phyloP scores from a whole-genome alignment of 169 alveolate genomes.

The Plasmodium gallinaceum region DNA sequence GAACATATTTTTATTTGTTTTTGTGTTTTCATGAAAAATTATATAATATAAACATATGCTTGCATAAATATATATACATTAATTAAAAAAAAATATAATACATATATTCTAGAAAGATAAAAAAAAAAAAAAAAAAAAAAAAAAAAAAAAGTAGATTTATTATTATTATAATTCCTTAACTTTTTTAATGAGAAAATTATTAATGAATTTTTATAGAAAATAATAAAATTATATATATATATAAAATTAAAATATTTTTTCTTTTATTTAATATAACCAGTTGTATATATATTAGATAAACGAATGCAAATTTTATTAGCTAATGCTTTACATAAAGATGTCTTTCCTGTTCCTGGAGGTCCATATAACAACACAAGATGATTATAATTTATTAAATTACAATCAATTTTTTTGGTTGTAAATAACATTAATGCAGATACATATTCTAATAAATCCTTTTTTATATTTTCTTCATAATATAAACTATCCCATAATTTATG shows the following conservation, averaged over 20 bases:
- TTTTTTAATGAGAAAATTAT: too few species aligned
- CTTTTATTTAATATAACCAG: constrained; percentile 21
- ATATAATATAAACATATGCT: too few species aligned
- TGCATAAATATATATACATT: not conserved
- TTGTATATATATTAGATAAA: constrained; percentile 50
- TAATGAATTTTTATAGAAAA: not conserved
- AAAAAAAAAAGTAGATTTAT: too few species aligned
- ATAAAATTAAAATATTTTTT: not conserved
- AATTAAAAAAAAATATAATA: not conserved
- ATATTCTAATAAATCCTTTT: constrained; percentile 83
- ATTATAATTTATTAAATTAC: constrained; percentile 85
- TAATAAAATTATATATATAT: constrained; percentile 13
- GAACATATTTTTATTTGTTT: not conserved
- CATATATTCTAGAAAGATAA: not conserved
- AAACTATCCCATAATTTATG: constrained; percentile 88
- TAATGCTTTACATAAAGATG: constrained; percentile 81
- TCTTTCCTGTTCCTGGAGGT: constrained; percentile 88
- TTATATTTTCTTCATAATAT: constrained; percentile 82
- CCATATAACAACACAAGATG: constrained; percentile 86
- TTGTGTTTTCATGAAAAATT: not conserved
- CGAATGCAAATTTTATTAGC: constrained; percentile 84
- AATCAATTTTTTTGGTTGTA: constrained; percentile 80
- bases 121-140: not conserved
- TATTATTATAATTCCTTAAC: too few species aligned
- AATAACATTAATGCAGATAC: constrained; percentile 83